These are phyloP conservation scores for Amniculicola lignicola DNA, from an alignment of 495 filamentous ascomycete species.

Conservation along the genomic window DNA sequence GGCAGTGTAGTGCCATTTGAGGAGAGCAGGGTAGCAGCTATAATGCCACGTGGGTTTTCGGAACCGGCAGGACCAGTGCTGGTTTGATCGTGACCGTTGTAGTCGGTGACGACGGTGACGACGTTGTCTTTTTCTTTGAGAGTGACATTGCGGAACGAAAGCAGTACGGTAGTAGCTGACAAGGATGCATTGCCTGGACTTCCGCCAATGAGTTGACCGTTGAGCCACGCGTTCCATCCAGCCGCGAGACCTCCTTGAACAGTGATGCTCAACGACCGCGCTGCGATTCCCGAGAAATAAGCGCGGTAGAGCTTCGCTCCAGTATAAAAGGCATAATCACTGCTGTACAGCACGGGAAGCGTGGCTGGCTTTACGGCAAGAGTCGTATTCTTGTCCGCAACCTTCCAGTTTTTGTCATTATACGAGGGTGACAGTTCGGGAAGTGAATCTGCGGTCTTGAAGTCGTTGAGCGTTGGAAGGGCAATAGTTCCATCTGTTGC, in stretches of 20 bases:
- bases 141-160: constrained; percentile 3
- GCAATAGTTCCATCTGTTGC: not conserved
- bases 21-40: constrained; percentile 10
- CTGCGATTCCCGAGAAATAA: constrained; percentile 12
- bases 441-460: constrained; percentile 16
- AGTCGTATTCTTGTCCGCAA: constrained; percentile 23
- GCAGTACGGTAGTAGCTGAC: constrained; percentile 1
- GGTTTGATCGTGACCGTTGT: constrained; percentile 30
- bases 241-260: constrained; percentile 23
- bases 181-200: constrained; percentile 23
- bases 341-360: constrained; percentile 25
- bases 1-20: not conserved
- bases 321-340: constrained; percentile 26
- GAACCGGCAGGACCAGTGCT: constrained; percentile 7
- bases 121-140: constrained; percentile 17
- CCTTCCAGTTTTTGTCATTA: constrained; percentile 24
- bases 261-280: constrained; percentile 16
- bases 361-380: constrained; percentile 17
- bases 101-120: constrained; percentile 19
- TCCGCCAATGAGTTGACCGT: constrained; percentile 19
- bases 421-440: constrained; percentile 19
- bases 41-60: constrained; percentile 30
- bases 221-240: constrained; percentile 30
- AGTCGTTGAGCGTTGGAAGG: constrained; percentile 10
- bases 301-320: constrained; percentile 26